These are phyloP conservation scores for Schwanniomyces pseudopolymorphus DNA, from an alignment of 805 yeast species.

Conservation along the genomic window DNA sequence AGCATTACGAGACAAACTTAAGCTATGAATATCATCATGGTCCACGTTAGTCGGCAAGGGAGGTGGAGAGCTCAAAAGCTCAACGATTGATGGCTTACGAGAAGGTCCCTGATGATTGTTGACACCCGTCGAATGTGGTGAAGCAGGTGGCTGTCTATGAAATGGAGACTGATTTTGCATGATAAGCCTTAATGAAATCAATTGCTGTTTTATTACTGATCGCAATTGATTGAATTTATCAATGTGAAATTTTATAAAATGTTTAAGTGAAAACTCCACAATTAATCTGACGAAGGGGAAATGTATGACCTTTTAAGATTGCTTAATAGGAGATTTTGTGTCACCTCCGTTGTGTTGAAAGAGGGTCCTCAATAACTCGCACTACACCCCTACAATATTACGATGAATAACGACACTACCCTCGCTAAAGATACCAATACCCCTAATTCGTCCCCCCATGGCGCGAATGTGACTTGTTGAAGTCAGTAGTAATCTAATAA, in stretches of 20 bases:
- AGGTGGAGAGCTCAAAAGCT: slow-evolving; percentile 74
- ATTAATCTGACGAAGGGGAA: slow-evolving; percentile 1
- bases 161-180: slow-evolving; percentile 14
- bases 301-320: slow-evolving; percentile 7
- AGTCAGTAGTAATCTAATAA: too few relatives aligned
- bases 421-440: too few relatives aligned
- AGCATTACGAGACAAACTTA: slow-evolving; percentile 38
- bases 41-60: slow-evolving; percentile 50
- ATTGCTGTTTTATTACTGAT: background rate
- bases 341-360: background rate
- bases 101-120: slow-evolving; percentile 16
- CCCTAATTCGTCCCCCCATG: too few relatives aligned
- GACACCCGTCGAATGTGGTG: slow-evolving; percentile 9
- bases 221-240: background rate
- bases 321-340: slow-evolving; percentile 2
- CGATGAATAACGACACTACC: background rate
- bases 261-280: background rate
- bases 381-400: background rate
- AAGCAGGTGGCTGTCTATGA: slow-evolving; percentile 17
- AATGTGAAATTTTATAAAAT: background rate
- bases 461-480: too few relatives aligned
- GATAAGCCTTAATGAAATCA: slow-evolving; percentile 1
- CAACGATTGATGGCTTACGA: slow-evolving; percentile 69
- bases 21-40: slow-evolving; percentile 36
- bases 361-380: background rate